phyloP scores from a whole-genome alignment of 768 basidiomycete genomes.

The Leccinellum rugosiceps region DNA sequence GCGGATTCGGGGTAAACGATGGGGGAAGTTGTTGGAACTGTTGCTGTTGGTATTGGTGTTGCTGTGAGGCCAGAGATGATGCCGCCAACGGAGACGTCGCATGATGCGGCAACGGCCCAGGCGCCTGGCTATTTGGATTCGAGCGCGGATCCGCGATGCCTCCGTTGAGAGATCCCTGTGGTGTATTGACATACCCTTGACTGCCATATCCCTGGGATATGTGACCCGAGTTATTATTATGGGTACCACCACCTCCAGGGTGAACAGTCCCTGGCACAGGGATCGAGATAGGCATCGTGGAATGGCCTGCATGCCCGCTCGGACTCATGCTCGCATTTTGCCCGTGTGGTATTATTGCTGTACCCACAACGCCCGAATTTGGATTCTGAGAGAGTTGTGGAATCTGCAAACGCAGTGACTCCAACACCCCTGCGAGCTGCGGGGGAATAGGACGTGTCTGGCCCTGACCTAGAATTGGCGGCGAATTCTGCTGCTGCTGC shows the following conservation, averaged over 20 bases:
- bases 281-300: neutral
- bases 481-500: neutral
- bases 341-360: neutral
- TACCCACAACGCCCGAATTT: neutral
- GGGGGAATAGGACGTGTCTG: neutral
- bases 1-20: neutral
- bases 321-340: neutral
- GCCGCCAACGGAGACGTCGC: neutral
- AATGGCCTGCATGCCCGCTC: neutral
- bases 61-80: neutral
- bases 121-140: slow-evolving; percentile 4
- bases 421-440: slow-evolving; percentile 16
- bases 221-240: neutral
- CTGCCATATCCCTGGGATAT: slow-evolving; percentile 5
- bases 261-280: neutral
- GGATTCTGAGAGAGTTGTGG: slow-evolving; percentile 10
- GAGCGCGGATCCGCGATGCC: neutral
- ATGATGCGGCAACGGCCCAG: neutral
- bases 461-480: slow-evolving; percentile 4
- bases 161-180: slow-evolving; percentile 4
- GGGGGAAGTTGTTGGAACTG: neutral
- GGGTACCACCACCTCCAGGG: neutral
- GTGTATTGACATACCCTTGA: neutral
- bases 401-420: slow-evolving; percentile 12
- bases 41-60: neutral